Evolutionary conservation across 805 yeast genomes (phyloP).

Genomic region (Grigorovia yakushimaensis): DNA sequence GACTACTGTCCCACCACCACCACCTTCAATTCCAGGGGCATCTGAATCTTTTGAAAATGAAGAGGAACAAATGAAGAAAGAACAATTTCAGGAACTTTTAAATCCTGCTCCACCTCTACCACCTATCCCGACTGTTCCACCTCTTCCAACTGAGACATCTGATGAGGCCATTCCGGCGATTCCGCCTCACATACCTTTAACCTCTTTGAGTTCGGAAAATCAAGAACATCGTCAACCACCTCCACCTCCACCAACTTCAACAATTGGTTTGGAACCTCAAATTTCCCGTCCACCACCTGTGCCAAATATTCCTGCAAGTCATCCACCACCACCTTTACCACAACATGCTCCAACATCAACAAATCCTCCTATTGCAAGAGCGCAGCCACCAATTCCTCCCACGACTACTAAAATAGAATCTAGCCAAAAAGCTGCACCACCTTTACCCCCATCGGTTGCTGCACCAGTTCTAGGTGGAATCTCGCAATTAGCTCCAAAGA

Average conservation of each 20-base stretch:
- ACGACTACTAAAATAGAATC: not conserved
- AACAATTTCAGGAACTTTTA: no score
- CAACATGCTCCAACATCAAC: slow-evolving; percentile 7
- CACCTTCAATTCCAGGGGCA: no score
- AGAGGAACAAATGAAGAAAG: not conserved
- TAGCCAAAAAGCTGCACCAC: not conserved
- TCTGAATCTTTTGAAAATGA: not conserved
- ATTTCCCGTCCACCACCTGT: slow-evolving; percentile 2
- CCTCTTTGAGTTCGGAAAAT: no score
- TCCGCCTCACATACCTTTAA: no score
- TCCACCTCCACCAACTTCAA: not conserved
- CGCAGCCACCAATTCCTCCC: slow-evolving; percentile 2
- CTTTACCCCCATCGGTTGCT: slow-evolving; percentile 2
- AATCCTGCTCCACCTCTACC: slow-evolving; percentile 1
- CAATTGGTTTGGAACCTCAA: not conserved
- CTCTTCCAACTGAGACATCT: slow-evolving; percentile 5
- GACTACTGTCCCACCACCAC: no score
- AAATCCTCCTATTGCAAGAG: not conserved
- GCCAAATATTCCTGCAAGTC: slow-evolving; percentile 5
- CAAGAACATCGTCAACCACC: not conserved
- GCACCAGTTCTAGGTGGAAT: slow-evolving; percentile 9
- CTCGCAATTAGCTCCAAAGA: slow-evolving; percentile 4
- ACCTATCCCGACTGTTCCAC: not conserved
- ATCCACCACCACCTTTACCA: slow-evolving; percentile 17
- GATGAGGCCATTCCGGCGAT: not conserved